These are phyloP conservation scores for Capronia coronata DNA, from an alignment of 2,329 filamentous ascomycete species.

Conservation along the genomic window DNA sequence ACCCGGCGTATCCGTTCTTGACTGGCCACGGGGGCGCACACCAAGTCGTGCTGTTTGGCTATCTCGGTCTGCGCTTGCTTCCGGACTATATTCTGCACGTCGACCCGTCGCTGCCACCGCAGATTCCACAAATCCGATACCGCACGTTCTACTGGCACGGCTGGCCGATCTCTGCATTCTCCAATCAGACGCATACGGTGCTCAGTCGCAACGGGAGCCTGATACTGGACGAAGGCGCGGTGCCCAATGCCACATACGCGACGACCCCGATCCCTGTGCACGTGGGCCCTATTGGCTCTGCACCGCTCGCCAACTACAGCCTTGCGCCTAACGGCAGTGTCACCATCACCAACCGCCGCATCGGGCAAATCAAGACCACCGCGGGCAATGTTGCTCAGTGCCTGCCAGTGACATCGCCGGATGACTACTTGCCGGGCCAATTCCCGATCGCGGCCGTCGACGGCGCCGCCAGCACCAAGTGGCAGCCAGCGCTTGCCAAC, in stretches of 20 bases:
- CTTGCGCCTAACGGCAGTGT: conserved; percentile 48
- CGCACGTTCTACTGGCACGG: conserved; percentile 62
- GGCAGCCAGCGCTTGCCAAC: conserved; percentile 54
- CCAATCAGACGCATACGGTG: conserved; percentile 60
- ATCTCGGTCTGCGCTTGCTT: conserved; percentile 57
- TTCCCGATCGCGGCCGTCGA: conserved; percentile 63
- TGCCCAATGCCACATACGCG: conserved; percentile 51
- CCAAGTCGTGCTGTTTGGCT: conserved; percentile 62
- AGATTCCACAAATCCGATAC: conserved; percentile 55
- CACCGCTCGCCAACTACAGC: conserved; percentile 39
- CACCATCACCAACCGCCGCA: conserved; percentile 53
- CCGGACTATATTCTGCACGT: conserved; percentile 53
- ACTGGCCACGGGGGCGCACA: conserved; percentile 65
- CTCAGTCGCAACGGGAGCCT: conserved; percentile 48
- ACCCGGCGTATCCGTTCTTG: conserved; percentile 64
- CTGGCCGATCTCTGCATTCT: conserved; percentile 54
- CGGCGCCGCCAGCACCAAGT: conserved; percentile 59
- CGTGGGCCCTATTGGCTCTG: conserved; percentile 40
- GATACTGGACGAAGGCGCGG: conserved; percentile 37
- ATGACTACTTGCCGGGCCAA: conserved; percentile 54
- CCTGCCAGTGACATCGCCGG: conserved; percentile 45
- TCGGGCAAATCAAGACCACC: conserved; percentile 49
- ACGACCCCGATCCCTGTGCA: conserved; percentile 53
- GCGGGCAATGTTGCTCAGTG: conserved; percentile 61
- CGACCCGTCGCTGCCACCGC: conserved; percentile 59